Conservation (phyloP, 108 stramenopile genomes). For the Cylindrotheca closterium region DNA sequence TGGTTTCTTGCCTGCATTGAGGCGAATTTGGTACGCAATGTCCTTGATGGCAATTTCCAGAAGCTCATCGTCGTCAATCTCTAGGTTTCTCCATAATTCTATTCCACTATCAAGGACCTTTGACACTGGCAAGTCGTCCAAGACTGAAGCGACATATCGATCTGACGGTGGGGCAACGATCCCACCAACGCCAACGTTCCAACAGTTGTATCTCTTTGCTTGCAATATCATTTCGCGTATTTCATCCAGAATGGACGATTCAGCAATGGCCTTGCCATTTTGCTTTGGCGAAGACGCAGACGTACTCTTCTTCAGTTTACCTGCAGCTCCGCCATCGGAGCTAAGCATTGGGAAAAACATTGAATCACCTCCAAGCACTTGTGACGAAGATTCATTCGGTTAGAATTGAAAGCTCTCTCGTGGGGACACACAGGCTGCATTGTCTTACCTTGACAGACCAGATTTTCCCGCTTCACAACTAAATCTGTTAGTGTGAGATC, state of each 20-base stretch:
- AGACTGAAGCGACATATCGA: slow-evolving; percentile 41
- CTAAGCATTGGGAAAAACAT: slow-evolving; percentile 61
- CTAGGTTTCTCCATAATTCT: slow-evolving; percentile 77
- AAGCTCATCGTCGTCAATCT: slow-evolving; percentile 85
- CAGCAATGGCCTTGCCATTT: slow-evolving; percentile 10
- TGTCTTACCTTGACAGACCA: slow-evolving; percentile 57
- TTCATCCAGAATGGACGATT: slow-evolving; percentile 70
- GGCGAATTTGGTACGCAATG: slow-evolving; percentile 75
- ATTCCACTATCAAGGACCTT: slow-evolving; percentile 71
- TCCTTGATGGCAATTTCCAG: slow-evolving; percentile 79
- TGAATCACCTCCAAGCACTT: slow-evolving; percentile 62
- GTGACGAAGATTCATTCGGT: neutral
- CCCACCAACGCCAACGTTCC: slow-evolving; percentile 68
- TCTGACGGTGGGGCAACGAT: slow-evolving; percentile 50
- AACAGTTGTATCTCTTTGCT: slow-evolving; percentile 73
- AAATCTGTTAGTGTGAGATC: slow-evolving; percentile 82
- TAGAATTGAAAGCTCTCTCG: too few species aligned
- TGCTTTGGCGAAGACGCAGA: neutral
- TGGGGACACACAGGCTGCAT: neutral
- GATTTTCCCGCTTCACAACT: slow-evolving; percentile 67
- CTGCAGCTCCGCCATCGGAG: slow-evolving; percentile 21
- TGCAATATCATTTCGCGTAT: slow-evolving; percentile 68
- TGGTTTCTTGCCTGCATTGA: slow-evolving; percentile 19
- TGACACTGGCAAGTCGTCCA: slow-evolving; percentile 70
- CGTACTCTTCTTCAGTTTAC: neutral